Evolutionary conservation across 352 stramenopile species (phyloP), one percentile per base, ranked within the genome.

Genomic region (Thalassiosira mediterranea): DNA sequence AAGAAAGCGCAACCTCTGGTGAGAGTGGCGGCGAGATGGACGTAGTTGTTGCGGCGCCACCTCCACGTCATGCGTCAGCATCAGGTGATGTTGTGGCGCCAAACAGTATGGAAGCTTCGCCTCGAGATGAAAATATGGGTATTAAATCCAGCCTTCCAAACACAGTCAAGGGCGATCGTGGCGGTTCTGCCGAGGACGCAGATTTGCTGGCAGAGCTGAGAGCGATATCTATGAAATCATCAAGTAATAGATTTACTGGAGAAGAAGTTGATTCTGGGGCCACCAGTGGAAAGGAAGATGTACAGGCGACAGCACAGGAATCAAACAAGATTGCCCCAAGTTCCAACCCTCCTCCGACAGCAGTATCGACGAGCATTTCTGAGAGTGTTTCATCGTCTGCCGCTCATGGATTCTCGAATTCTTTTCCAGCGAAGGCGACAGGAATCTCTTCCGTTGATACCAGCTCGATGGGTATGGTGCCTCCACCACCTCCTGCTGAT

Each of bases 151-250:
- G 49, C 40, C 25, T 62, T 52, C 42, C 56, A 19, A 74, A 13
- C 4, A 88, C 77, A 17, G 86, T 88, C 46, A 59, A 71, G 19
- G 81, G 81, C 48, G 73, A 88, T 28, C 52, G 73, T 38, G 81
- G 81, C 19, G 81, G 81, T 15, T 29, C 47, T 28, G 81, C 81
- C 15, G 58, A 86, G 42, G 81, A 88, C 67, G 76, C 81, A 44
- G 83, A 88, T 48, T 64, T 90, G 3, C 46, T 90, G 21, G 72
- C 76, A 2, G 54, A 82, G 44, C 40, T 90, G 17, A 62, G 71
- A 32, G 80, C 57, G 21, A 73, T 88, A 51, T 90, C 83, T 21
- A 68, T 72, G 5, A 77, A 79, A 31, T 74, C 53, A 17, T 28
- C 32, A 17, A 53, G 15, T 52, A 19, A 76, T 84, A 28, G 79